phyloP scores from a whole-genome alignment of 1,139 yeast species.

The Ashbya aceris region DNA sequence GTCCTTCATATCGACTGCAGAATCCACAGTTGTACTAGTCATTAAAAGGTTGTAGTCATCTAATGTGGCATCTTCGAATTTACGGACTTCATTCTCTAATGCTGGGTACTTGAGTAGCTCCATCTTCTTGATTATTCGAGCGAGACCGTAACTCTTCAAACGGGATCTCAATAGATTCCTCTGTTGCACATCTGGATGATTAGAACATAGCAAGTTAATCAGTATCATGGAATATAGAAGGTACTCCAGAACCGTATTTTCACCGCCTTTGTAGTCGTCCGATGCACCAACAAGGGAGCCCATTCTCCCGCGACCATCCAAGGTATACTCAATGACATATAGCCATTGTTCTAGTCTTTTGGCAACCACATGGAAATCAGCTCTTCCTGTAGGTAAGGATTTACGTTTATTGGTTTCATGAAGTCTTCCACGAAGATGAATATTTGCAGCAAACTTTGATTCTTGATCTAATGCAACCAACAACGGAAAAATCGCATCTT shows the following conservation, averaged over 20 bases:
- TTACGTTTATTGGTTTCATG: conserved; percentile 22
- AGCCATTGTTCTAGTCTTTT: conserved; percentile 84
- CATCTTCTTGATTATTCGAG: conserved; percentile 53
- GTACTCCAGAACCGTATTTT: conserved; percentile 70
- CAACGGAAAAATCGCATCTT: conserved; percentile 16
- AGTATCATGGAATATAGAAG: conserved; percentile 70
- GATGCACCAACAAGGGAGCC: conserved; percentile 91
- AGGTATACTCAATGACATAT: conserved; percentile 55
- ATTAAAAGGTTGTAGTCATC: conserved; percentile 62
- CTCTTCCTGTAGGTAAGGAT: conserved; percentile 10
- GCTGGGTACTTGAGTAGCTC: conserved; percentile 53
- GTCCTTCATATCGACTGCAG: conserved; percentile 56
- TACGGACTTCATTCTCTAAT: conserved; percentile 56
- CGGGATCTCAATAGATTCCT: conserved; percentile 72
- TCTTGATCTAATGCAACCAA: conserved; percentile 47
- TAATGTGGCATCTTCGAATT: conserved; percentile 56
- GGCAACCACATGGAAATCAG: conserved; percentile 27
- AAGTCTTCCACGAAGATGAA: conserved; percentile 43
- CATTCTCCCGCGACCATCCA: conserved; percentile 82
- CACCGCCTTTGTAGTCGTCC: conserved; percentile 69
- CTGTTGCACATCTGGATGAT: conserved; percentile 54
- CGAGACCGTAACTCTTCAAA: conserved; percentile 67
- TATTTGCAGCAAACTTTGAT: conserved; percentile 48
- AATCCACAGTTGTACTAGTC: conserved; percentile 51
- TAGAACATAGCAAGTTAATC: conserved; percentile 60